Evolutionary conservation across 768 basidiomycete species (phyloP), one percentile per base, ranked within the genome.

Genomic region (Mycena vulgaris): DNA sequence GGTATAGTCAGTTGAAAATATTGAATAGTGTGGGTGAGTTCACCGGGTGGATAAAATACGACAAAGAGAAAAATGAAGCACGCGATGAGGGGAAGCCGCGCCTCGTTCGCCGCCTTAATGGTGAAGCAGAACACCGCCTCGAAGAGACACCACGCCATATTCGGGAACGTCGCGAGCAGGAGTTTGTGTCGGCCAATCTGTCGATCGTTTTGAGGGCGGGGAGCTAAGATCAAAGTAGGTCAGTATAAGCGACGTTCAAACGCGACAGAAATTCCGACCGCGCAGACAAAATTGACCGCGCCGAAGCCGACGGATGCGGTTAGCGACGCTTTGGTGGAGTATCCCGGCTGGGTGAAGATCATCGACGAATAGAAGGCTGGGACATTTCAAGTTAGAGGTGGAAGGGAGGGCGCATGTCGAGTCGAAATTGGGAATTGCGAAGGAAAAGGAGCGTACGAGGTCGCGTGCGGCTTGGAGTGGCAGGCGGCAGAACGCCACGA

Each of bases 401-500:
- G 40, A 42, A 17, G 13, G 40, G 40, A 21, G 13, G 5, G 16
- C 9, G 40, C 16, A n/a, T n/a, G n/a, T n/a, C n/a, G n/a, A n/a
- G n/a, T n/a, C n/a, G n/a, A n/a, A n/a, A n/a, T n/a, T n/a, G n/a
- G n/a, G n/a, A n/a, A n/a, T n/a, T n/a, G n/a, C n/a, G n/a, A n/a
- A n/a, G n/a, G n/a, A n/a, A n/a, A n/a, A n/a, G n/a, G n/a, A n/a
- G n/a, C n/a, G n/a, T n/a, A n/a, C n/a, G n/a, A n/a, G n/a, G n/a
- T n/a, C n/a, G n/a, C n/a, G n/a, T n/a, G n/a, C n/a, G n/a, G n/a
- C n/a, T n/a, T n/a, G n/a, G n/a, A n/a, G n/a, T n/a, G n/a, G n/a
- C n/a, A 42, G 5, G 40, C 19, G 40, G 40, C 5, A 37, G 84
- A 55, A 79, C 84, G 83, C 17, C 80, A 84, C 63, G 85, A 76